Percentiles rank a stretch among this genome's conserved stretches.
Evolutionary conservation across 2,329 filamentous ascomycete species (phyloP).

Genomic region (Macrophomina phaseolina): DNA sequence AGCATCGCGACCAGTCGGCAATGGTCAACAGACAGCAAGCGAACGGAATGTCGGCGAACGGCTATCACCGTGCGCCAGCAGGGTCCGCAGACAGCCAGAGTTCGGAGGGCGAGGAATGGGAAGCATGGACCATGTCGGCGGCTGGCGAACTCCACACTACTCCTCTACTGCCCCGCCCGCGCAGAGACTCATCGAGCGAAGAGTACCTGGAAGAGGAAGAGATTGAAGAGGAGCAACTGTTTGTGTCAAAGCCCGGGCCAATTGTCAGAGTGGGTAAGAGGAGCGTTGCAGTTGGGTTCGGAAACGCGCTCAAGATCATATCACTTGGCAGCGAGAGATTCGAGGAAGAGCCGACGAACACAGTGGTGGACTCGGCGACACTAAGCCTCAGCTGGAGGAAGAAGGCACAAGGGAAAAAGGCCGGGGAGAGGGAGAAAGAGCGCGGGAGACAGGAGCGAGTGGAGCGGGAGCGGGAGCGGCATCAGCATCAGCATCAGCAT

Average conservation of each 20-base stretch:
- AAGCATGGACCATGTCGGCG: conserved; percentile 59
- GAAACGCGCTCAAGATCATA: conserved; percentile 74
- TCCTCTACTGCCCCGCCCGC: conserved; percentile 38
- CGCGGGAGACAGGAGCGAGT: conserved; percentile 8
- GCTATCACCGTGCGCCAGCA: background rate
- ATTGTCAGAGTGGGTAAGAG: conserved; percentile 66
- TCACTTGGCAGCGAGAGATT: conserved; percentile 70
- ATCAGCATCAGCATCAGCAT: background rate
- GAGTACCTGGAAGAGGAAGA: conserved; percentile 45
- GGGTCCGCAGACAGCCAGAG: background rate
- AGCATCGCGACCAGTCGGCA: conserved; percentile 18
- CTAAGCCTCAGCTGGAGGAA: conserved; percentile 24
- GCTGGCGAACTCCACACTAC: conserved; percentile 52
- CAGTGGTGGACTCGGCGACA: conserved; percentile 15
- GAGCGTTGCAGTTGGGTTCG: conserved; percentile 73
- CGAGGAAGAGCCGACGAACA: conserved; percentile 44
- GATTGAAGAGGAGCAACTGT: conserved; percentile 60
- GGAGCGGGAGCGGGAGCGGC: background rate
- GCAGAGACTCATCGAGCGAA: conserved; percentile 23
- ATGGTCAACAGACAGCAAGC: background rate
- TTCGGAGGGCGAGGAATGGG: conserved; percentile 52
- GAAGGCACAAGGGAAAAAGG: conserved; percentile 21
- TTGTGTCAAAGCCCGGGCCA: conserved; percentile 70
- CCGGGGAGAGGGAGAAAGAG: conserved; percentile 16
- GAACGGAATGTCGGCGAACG: conserved; percentile 5